Base-by-base conservation (phyloP, 805 yeast species). In the Candida chauliodis region DNA sequence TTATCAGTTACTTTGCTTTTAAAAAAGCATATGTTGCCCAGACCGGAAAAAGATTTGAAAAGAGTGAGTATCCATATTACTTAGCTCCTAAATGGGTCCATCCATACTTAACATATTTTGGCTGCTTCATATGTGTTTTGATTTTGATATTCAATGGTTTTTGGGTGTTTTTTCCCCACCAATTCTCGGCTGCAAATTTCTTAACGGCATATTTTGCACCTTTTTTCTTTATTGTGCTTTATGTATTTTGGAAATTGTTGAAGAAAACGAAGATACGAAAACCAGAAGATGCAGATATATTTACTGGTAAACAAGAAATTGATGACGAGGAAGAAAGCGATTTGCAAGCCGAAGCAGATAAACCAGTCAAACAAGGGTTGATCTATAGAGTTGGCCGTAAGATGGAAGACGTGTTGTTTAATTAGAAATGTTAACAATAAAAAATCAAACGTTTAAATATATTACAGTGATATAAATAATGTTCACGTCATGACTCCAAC, bases 111-210 rank as follows among this genome's bases (percentile, higher is more conserved):
- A 44, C 61, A 5, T 54, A 57, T 30, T 52, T 58, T 23, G 60
- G 57, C 5, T 41, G 41, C 13, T 45, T 50, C 25, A 36, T 62
- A 30, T 55, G 49, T 44, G 25, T 44, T 6, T 7, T 53, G 13
- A 55, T 63, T 24, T 51, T 64, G 28, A 44, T 64, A 23, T 63
- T 61, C 53, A 63, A 63, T 39, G 78, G 76, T 13, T 64, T 63
- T 49, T 60, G 66, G 65, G 48, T 62, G 7, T 63, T 64, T 36
- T 63, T 64, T 56, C 68, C 69, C 1, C 65, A 64, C 15, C 48
- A 57, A 37, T 55, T 60, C 26, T 40, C 60, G 1, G 66, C 50
- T 15, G 57, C 67, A n/a, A 56, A 60, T 42, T 53, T 63, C 41
- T 61, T 63, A 48, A 63, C 69, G 3, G 53, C 63, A 1, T 63